phyloP scores from a whole-genome alignment of 768 basidiomycete species.

The Psilocybe tampanensis region DNA sequence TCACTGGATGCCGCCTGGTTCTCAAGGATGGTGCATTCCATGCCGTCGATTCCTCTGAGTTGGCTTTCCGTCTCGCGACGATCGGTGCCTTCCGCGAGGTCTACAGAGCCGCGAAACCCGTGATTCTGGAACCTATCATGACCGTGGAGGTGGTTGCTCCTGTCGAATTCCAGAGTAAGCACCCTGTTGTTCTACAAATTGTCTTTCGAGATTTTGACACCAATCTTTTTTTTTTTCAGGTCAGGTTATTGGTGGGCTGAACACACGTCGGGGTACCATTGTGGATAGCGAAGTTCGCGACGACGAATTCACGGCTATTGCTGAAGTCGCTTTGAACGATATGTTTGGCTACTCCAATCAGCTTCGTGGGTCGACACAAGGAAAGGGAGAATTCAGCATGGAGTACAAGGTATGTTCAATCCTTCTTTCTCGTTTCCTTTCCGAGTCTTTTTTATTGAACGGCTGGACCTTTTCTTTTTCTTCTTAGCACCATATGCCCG shows the following conservation, averaged over 20 bases:
- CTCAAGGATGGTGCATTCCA: conserved; percentile 93
- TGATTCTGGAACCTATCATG: conserved; percentile 98
- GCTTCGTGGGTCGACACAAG: conserved; percentile 92
- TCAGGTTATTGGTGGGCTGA: conserved; percentile 91
- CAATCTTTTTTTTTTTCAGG: conserved; percentile 38
- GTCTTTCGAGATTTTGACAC: not conserved
- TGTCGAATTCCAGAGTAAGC: conserved; percentile 88
- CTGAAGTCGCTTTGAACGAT: conserved; percentile 94
- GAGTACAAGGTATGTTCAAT: conserved; percentile 64
- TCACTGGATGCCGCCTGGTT: conserved; percentile 84
- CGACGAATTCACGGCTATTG: conserved; percentile 91
- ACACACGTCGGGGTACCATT: conserved; percentile 90
- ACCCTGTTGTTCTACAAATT: not conserved
- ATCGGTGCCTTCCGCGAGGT: conserved; percentile 93
- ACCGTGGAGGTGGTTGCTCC: conserved; percentile 96
- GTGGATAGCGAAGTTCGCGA: conserved; percentile 95
- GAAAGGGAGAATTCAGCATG: conserved; percentile 90
- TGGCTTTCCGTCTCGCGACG: conserved; percentile 91
- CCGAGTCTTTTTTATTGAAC: not conserved
- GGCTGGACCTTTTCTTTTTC: conserved; percentile 1
- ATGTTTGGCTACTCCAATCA: conserved; percentile 99
- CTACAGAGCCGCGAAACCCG: conserved; percentile 73
- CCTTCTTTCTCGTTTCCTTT: conserved; percentile 4
- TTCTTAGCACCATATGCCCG: conserved; percentile 73
- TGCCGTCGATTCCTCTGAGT: conserved; percentile 93